Evolutionary conservation across 140 eudicot species (phyloP).

Genomic region (Cichorium intybus): DNA sequence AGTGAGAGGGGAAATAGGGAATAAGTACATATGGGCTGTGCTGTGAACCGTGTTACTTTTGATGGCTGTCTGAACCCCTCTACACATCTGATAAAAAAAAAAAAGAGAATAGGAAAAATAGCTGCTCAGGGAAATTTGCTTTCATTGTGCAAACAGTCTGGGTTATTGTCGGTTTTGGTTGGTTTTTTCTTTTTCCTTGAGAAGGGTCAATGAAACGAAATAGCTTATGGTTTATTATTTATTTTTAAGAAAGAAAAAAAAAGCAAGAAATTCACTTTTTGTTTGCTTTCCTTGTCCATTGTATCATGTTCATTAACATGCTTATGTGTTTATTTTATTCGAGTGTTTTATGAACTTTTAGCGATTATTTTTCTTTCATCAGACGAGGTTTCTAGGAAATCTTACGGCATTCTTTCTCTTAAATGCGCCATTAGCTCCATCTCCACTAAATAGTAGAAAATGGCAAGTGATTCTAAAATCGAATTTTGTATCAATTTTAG

Average conservation of each 20-base stretch:
- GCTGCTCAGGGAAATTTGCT: constrained; percentile 29
- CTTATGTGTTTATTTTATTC: background rate
- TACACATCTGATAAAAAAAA: constrained; percentile 15
- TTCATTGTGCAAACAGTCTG: constrained; percentile 24
- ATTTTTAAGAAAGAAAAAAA: constrained; percentile 16
- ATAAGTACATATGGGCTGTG: constrained; percentile 36
- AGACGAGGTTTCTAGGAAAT: too few relatives aligned
- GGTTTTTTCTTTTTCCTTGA: constrained; percentile 6
- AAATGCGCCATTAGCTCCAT: too few relatives aligned
- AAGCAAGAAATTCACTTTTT: constrained; percentile 6
- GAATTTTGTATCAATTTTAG: too few relatives aligned
- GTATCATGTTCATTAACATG: background rate
- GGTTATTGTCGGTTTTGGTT: constrained; percentile 32
- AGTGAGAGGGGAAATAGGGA: constrained; percentile 36
- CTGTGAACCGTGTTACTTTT: constrained; percentile 24
- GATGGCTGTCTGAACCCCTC: constrained; percentile 19
- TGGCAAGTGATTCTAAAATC: too few relatives aligned
- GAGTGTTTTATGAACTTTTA: background rate
- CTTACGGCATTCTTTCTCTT: too few relatives aligned
- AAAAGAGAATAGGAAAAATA: constrained; percentile 28
- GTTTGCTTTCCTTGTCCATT: background rate
- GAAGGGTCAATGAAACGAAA: constrained; percentile 19
- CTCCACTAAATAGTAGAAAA: too few relatives aligned
- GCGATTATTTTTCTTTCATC: too few relatives aligned
- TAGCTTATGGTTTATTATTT: constrained; percentile 35